phyloP scores from a whole-genome alignment of 2,329 filamentous ascomycete genomes.

The Fusarium sp. region DNA sequence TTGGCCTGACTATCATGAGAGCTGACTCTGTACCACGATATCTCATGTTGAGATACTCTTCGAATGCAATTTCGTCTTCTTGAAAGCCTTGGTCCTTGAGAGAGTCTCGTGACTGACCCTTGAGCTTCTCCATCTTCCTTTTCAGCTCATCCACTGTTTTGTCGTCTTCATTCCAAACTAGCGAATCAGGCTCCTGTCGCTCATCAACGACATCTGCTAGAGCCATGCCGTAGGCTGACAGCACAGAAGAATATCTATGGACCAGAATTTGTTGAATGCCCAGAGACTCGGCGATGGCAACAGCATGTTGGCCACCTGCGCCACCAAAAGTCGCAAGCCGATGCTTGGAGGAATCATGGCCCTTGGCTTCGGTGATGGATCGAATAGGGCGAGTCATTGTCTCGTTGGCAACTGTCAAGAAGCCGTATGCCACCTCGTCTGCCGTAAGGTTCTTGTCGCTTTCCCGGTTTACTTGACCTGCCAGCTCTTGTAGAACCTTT shows the following conservation, averaged over 20 bases:
- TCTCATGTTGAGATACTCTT: constrained; percentile 93
- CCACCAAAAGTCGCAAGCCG: constrained; percentile 92
- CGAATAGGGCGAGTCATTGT: constrained; percentile 91
- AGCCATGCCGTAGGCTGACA: constrained; percentile 93
- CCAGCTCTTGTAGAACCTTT: constrained; percentile 77
- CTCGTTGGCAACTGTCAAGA: constrained; percentile 89
- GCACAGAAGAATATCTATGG: constrained; percentile 86
- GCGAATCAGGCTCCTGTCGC: constrained; percentile 78
- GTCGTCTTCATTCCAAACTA: constrained; percentile 67
- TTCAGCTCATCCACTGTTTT: constrained; percentile 70
- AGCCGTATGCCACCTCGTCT: constrained; percentile 89
- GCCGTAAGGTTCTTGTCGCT: constrained; percentile 74
- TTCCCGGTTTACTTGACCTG: constrained; percentile 80
- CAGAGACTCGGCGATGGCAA: constrained; percentile 86
- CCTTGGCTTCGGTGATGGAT: constrained; percentile 90
- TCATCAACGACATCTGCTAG: constrained; percentile 93
- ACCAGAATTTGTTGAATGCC: constrained; percentile 87
- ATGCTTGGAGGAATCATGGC: constrained; percentile 89
- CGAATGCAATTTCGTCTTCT: constrained; percentile 78
- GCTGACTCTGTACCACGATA: constrained; percentile 92
- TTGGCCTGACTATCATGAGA: constrained; percentile 85
- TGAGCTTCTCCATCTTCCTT: constrained; percentile 80
- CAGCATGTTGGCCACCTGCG: constrained; percentile 89
- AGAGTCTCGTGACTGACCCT: constrained; percentile 73
- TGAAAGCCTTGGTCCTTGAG: constrained; percentile 82